These are phyloP conservation scores for Lyophyllum atratum DNA, from an alignment of 768 basidiomycete species.

Conservation along the genomic window DNA sequence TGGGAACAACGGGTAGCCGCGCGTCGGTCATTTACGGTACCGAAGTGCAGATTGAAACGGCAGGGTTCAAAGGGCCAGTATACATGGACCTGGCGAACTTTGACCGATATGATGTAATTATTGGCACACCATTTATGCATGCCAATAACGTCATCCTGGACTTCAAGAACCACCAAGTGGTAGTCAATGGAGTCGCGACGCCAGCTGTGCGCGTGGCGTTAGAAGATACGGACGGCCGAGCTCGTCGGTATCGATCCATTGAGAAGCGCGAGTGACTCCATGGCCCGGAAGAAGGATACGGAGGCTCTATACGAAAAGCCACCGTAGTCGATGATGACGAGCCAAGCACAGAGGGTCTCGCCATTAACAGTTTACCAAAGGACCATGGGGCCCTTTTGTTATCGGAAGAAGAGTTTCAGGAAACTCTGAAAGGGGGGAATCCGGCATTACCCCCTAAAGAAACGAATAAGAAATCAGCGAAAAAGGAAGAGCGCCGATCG, in stretches of 20 bases:
- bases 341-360: background rate
- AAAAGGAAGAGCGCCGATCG: no score
- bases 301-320: background rate
- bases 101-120: no score
- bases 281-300: no score
- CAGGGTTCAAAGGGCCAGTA: background rate
- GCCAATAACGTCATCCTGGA: slow-evolving; percentile 17
- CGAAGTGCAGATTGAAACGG: background rate
- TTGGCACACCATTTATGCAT: slow-evolving; percentile 34
- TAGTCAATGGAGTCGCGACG: slow-evolving; percentile 1
- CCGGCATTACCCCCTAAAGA: background rate
- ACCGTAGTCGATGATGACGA: background rate
- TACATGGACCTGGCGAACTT: slow-evolving; percentile 38
- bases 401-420: no score
- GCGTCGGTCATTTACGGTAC: no score
- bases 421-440: background rate
- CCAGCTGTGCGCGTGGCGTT: background rate
- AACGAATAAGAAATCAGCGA: no score
- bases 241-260: background rate
- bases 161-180: slow-evolving; percentile 19
- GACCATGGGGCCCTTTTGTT: background rate
- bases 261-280: slow-evolving; percentile 1
- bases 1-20: no score
- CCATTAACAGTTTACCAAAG: background rate
- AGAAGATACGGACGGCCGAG: background rate